A percentile compares a stretch with the other conserved stretches of the same genome.
These are phyloP conservation scores for Penicillium oxalicum DNA, from an alignment of 2,329 filamentous ascomycete genomes.

Conservation along the genomic window DNA sequence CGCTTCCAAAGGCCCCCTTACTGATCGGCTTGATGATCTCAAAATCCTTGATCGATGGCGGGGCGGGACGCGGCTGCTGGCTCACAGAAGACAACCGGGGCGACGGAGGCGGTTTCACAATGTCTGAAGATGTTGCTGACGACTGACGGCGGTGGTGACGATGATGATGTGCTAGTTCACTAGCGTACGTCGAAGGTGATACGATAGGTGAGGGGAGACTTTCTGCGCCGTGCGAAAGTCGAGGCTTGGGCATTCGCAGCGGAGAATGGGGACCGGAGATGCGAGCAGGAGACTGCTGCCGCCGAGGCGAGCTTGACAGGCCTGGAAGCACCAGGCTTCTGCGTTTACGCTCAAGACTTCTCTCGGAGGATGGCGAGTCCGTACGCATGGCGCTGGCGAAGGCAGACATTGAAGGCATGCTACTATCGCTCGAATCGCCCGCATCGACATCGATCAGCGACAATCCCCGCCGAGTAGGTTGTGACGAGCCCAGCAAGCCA, in stretches of 20 bases:
- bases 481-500: slow-evolving; percentile 53
- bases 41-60: slow-evolving; percentile 97
- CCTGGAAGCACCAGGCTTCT: slow-evolving; percentile 79
- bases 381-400: slow-evolving; percentile 66
- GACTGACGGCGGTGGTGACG: slow-evolving; percentile 83
- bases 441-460: slow-evolving; percentile 79
- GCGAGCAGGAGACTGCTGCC: slow-evolving; percentile 84
- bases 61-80: slow-evolving; percentile 79
- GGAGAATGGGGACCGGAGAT: slow-evolving; percentile 73
- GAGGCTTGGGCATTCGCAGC: slow-evolving; percentile 75
- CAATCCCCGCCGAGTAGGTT: slow-evolving; percentile 65
- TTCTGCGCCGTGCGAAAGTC: slow-evolving; percentile 52
- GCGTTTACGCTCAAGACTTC: slow-evolving; percentile 77
- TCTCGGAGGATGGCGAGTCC: slow-evolving; percentile 86
- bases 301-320: slow-evolving; percentile 64
- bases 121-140: slow-evolving; percentile 75
- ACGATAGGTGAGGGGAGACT: slow-evolving; percentile 73
- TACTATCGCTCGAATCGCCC: slow-evolving; percentile 75
- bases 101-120: slow-evolving; percentile 65
- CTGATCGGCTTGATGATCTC: slow-evolving; percentile 99
- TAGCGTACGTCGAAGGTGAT: slow-evolving; percentile 77
- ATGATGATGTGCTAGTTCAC: slow-evolving; percentile 57
- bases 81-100: slow-evolving; percentile 72
- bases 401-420: slow-evolving; percentile 67
- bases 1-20: slow-evolving; percentile 95